phyloP scores from a whole-genome alignment of 768 basidiomycete species.

The Roridomyces roridus region DNA sequence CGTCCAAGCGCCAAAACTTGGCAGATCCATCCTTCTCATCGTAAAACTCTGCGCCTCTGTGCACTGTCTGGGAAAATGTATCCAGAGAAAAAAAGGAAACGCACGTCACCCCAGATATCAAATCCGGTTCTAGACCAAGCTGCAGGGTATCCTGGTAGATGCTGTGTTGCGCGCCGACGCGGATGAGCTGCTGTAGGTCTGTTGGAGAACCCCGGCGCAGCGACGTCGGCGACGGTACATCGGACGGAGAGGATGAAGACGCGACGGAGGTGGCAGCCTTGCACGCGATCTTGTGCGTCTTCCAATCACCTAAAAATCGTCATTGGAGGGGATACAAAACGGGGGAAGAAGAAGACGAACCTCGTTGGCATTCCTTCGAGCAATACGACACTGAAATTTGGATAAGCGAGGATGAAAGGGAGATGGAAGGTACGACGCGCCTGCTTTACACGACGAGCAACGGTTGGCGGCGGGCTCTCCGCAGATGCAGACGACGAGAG shows the following conservation, averaged over 20 bases:
- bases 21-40: background rate
- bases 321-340: background rate
- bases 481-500: constrained; percentile 15
- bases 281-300: constrained; percentile 18
- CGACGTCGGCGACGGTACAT: too few species aligned
- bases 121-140: constrained; percentile 13
- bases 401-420: background rate
- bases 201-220: background rate
- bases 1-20: constrained; percentile 10
- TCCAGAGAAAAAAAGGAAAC: background rate
- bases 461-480: constrained; percentile 6
- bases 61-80: background rate
- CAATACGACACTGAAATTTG: constrained; percentile 9
- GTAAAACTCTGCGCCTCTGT: constrained; percentile 7
- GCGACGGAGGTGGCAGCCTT: background rate
- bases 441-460: constrained; percentile 15
- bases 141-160: constrained; percentile 10
- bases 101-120: constrained; percentile 17
- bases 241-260: too few species aligned
- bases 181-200: constrained; percentile 5
- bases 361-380: constrained; percentile 14
- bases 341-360: background rate
- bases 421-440: background rate
- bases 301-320: constrained; percentile 13
- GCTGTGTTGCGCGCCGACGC: constrained; percentile 12